A percentile compares a stretch with the other conserved stretches of the same genome.
Evolutionary conservation across 2,329 filamentous ascomycete genomes (phyloP).

Genomic region (Ophiocordyceps camponoti-saundersi): DNA sequence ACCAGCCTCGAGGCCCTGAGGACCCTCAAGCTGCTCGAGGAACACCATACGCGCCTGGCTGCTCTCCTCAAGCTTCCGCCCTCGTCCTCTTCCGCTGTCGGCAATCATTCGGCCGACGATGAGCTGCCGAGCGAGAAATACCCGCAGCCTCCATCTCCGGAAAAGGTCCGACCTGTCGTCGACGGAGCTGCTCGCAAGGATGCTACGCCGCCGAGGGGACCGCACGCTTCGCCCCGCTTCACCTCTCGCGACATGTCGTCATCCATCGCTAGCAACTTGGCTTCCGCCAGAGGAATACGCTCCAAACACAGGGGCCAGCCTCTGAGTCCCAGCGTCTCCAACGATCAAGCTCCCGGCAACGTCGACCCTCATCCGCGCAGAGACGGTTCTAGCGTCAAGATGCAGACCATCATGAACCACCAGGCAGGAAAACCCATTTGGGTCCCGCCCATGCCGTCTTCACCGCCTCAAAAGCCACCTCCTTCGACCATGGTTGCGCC

Average conservation of each 20-base stretch:
- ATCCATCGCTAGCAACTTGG: constrained; percentile 77
- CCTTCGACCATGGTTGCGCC: constrained; percentile 9
- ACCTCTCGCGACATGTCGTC: constrained; percentile 54
- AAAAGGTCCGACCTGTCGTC: not conserved
- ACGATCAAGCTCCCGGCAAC: constrained; percentile 55
- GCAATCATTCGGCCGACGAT: constrained; percentile 4
- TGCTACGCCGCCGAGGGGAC: constrained; percentile 9
- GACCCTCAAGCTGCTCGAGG: constrained; percentile 69
- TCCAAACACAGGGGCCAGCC: constrained; percentile 48
- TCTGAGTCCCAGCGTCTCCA: constrained; percentile 55
- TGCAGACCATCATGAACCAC: constrained; percentile 38
- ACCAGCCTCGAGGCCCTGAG: constrained; percentile 56
- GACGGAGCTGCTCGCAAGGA: constrained; percentile 3
- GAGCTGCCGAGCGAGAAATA: constrained; percentile 9
- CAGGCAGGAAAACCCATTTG: constrained; percentile 34
- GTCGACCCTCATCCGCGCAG: constrained; percentile 39
- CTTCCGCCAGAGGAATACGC: constrained; percentile 67
- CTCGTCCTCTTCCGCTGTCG: constrained; percentile 9
- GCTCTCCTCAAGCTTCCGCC: constrained; percentile 60
- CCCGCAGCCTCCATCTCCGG: not conserved
- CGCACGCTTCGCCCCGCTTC: constrained; percentile 28
- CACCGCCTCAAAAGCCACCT: constrained; percentile 7
- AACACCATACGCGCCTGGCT: constrained; percentile 73
- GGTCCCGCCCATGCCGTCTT: constrained; percentile 23
- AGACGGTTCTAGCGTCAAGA: constrained; percentile 31